Evolutionary conservation across 139 green algal genomes (phyloP).

Genomic region (Closterium sp.): DNA sequence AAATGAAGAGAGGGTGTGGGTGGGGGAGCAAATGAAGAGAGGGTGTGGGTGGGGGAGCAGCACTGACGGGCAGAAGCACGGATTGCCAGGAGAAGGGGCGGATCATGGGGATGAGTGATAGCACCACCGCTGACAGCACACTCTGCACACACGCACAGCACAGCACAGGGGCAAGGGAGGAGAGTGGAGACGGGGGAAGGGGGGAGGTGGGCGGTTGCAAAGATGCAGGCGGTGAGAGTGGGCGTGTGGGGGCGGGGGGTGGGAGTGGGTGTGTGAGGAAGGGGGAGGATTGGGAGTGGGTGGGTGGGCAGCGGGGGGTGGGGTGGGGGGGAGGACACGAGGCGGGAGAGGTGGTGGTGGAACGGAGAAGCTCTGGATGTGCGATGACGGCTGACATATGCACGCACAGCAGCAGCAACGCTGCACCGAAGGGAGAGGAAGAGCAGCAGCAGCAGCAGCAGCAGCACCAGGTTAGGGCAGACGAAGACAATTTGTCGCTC

Average conservation of each 20-base stretch:
- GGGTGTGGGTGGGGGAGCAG: not conserved
- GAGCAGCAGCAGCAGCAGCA: too few relatives aligned
- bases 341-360: not conserved
- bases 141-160: conserved; percentile 14
- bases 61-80: conserved; percentile 76
- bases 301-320: not conserved
- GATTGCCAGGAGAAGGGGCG: conserved; percentile 82
- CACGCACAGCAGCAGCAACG: too few relatives aligned
- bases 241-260: too few relatives aligned
- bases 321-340: not conserved
- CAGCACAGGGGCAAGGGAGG: too few relatives aligned
- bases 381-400: too few relatives aligned
- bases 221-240: not conserved
- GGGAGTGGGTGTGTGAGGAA: too few relatives aligned
- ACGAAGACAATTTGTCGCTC: conserved; percentile 88
- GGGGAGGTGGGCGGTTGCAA: too few relatives aligned
- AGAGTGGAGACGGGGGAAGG: too few relatives aligned
- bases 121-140: conserved; percentile 67
- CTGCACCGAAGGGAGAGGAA: too few relatives aligned
- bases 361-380: too few relatives aligned
- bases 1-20: too few relatives aligned
- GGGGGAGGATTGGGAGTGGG: not conserved
- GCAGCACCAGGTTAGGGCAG: conserved; percentile 70
- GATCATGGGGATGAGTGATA: conserved; percentile 79
- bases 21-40: not conserved